These are phyloP conservation scores for Rhododendron mucronatum DNA, from an alignment of 148 eudicot species.

Conservation along the genomic window DNA sequence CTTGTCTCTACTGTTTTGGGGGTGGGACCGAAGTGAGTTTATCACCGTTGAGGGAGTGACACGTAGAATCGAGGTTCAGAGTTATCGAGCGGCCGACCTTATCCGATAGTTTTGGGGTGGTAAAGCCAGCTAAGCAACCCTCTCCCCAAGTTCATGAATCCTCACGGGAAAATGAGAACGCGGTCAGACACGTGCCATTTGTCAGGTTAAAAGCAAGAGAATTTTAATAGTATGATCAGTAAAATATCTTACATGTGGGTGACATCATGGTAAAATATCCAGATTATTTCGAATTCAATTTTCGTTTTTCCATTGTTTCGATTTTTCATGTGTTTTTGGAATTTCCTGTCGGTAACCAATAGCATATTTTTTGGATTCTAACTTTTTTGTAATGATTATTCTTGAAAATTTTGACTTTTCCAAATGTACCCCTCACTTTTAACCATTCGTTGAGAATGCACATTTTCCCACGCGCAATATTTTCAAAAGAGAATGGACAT, in stretches of 20 bases:
- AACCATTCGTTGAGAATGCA: too few relatives aligned
- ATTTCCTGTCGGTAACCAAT: not conserved
- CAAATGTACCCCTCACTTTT: too few relatives aligned
- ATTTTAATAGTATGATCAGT: too few relatives aligned
- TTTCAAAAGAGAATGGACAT: too few relatives aligned
- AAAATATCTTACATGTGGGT: not conserved
- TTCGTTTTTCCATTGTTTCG: too few relatives aligned
- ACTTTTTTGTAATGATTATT: too few relatives aligned
- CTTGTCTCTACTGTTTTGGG: slow-evolving; percentile 14
- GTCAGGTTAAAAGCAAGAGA: not conserved
- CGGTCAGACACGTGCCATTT: slow-evolving; percentile 32
- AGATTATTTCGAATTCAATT: too few relatives aligned
- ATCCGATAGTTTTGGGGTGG: slow-evolving; percentile 15
- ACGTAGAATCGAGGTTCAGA: slow-evolving; percentile 16
- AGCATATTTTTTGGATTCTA: too few relatives aligned
- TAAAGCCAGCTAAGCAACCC: not conserved
- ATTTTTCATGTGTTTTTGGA: not conserved
- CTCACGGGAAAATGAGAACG: not conserved
- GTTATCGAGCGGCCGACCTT: slow-evolving; percentile 27
- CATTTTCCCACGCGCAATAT: too few relatives aligned
- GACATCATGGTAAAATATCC: not conserved
- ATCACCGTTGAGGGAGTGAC: slow-evolving; percentile 10
- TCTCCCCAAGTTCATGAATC: slow-evolving; percentile 19
- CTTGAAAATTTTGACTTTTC: too few relatives aligned
- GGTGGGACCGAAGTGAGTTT: slow-evolving; percentile 10